phyloP scores from a whole-genome alignment of 2,329 filamentous ascomycete species.

The Onygenales sp. region DNA sequence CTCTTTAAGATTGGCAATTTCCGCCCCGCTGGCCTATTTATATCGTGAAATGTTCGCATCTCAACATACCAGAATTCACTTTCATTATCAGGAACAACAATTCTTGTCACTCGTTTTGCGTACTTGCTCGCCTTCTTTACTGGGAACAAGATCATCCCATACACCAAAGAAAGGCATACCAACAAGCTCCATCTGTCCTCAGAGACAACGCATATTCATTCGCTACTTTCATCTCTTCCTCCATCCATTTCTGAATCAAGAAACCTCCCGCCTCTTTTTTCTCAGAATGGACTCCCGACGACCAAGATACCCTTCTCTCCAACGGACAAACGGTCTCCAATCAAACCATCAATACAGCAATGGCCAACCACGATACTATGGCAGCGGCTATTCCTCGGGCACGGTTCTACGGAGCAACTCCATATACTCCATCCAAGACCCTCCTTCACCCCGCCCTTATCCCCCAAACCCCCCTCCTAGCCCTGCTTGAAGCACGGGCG shows the following conservation, averaged over 20 bases:
- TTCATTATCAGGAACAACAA: background rate
- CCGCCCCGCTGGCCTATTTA: background rate
- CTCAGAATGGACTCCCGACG: background rate
- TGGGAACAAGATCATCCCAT: too few species aligned
- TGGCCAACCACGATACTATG: background rate
- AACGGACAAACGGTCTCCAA: background rate
- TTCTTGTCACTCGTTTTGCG: conserved; percentile 1
- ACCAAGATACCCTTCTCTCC: background rate
- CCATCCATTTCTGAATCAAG: background rate
- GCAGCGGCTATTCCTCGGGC: background rate
- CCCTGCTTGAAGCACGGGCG: conserved; percentile 19
- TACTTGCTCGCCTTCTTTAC: background rate
- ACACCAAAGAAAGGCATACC: background rate
- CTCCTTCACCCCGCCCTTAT: conserved; percentile 24
- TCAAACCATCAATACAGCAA: background rate
- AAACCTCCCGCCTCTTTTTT: background rate
- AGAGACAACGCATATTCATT: background rate
- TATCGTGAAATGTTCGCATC: background rate
- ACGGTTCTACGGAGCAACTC: background rate
- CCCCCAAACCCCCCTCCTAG: conserved; percentile 32
- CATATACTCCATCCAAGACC: conserved; percentile 8
- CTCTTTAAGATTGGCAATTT: background rate
- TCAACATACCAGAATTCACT: background rate
- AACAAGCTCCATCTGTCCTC: background rate
- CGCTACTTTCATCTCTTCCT: background rate